These are phyloP conservation scores for Xanthoconium stramineum DNA, from an alignment of 768 basidiomycete genomes.

Conservation along the genomic window DNA sequence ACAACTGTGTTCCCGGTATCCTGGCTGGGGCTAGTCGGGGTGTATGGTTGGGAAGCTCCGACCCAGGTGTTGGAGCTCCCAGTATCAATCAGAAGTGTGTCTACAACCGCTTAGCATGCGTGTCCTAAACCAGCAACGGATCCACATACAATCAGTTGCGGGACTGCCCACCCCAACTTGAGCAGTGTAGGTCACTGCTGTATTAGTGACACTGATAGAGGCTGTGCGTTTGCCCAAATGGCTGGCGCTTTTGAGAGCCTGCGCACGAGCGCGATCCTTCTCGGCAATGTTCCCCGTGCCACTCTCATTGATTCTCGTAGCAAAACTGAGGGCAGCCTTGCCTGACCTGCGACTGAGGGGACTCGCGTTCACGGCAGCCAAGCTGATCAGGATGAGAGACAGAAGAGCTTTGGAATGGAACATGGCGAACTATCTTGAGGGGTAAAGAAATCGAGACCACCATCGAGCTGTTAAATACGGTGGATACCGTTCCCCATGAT, in stretches of 20 bases:
- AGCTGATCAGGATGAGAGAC: constrained; percentile 11
- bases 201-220: constrained; percentile 19
- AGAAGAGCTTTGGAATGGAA: constrained; percentile 14
- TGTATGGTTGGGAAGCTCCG: too few species aligned
- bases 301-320: constrained; percentile 12
- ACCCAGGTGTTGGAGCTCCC: too few species aligned
- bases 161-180: constrained; percentile 24
- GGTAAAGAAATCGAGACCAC: too few species aligned
- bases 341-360: constrained; percentile 8
- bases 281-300: constrained; percentile 14
- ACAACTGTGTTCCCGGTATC: constrained; percentile 21
- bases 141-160: constrained; percentile 14
- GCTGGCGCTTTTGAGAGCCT: constrained; percentile 13
- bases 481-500: too few species aligned
- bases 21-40: constrained; percentile 24
- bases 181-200: constrained; percentile 24
- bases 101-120: constrained; percentile 9
- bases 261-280: not conserved
- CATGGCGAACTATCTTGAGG: too few species aligned
- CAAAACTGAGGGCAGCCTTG: constrained; percentile 15
- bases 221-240: constrained; percentile 26
- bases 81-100: too few species aligned
- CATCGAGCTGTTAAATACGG: too few species aligned
- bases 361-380: constrained; percentile 15
- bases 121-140: too few species aligned